A percentile compares a stretch with the other conserved stretches of the same genome.
These are phyloP conservation scores for Colletotrichum kahawae DNA, from an alignment of 2,329 filamentous ascomycete genomes.

Conservation along the genomic window DNA sequence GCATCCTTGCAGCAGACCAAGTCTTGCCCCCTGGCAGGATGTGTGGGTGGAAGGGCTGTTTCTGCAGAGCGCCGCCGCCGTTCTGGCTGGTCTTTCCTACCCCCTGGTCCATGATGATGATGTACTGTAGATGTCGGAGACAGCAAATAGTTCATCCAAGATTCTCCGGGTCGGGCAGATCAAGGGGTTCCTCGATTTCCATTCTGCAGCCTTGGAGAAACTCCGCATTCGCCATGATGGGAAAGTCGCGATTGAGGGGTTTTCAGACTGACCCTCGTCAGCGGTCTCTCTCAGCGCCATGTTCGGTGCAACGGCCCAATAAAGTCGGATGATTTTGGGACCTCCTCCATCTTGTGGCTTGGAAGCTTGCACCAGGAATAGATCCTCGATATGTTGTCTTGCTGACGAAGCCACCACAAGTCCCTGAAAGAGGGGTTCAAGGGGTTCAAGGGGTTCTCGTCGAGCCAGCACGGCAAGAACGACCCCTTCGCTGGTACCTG, in stretches of 20 bases:
- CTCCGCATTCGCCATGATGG: background rate
- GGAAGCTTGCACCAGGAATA: background rate
- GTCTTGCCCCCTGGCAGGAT: conserved; percentile 2
- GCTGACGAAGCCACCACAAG: background rate
- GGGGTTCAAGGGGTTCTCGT: background rate
- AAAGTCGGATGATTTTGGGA: background rate
- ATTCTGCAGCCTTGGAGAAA: background rate
- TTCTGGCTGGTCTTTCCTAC: background rate
- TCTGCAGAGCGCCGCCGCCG: background rate
- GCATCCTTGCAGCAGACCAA: conserved; percentile 13
- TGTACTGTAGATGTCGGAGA: background rate
- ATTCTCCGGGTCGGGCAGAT: background rate
- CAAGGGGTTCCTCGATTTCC: background rate
- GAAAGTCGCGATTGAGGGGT: background rate
- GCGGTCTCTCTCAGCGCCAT: background rate
- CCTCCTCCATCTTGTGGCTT: background rate
- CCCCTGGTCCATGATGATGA: background rate
- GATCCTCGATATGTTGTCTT: background rate
- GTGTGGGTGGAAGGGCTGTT: background rate
- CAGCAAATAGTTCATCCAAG: background rate
- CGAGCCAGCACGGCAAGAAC: background rate
- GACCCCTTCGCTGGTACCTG: background rate
- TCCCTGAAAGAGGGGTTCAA: background rate
- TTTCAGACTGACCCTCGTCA: background rate
- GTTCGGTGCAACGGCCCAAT: background rate